Evolutionary conservation across 2,329 filamentous ascomycete genomes (phyloP), one percentile per base, ranked within the genome.

Genomic region (Penicillium vulpinum): DNA sequence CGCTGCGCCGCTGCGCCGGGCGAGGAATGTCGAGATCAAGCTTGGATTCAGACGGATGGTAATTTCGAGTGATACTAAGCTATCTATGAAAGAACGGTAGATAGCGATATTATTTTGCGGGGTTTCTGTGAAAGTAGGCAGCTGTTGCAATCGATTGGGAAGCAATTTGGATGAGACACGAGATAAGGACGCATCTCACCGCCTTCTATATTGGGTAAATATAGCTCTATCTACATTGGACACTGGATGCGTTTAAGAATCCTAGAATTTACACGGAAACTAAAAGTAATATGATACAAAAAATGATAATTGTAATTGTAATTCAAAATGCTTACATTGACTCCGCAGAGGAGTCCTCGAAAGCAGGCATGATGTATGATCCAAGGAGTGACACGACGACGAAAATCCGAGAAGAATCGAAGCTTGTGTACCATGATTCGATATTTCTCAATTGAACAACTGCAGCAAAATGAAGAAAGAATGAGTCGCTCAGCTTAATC

Each of bases 401-500:
- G 36, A 40, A 56, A 40, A 54, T 52, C 47, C n/a, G 31, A 63
- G 53, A 57, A 51, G 6, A 54, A 51, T 28, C 36, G 31, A 56
- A 24, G 22, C 45, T 31, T 22, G 11, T 48, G 41, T 48, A 61
- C 51, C 48, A 59, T 49, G 55, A 41, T 54, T n/a, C 16, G 22
- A 31, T 28, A 29, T 28, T 28, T 40, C 54, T 52, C 50, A 54
- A 40, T 41, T 44, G 51, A 36, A 38, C 56, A 33, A 55, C 40
- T 44, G 46, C 55, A 53, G 51, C 10, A 15, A n/a, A n/a, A 51
- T 36, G 13, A 53, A n/a, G 31, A 45, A 50, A 26, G 47, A 61
- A 54, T 49, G 45, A 57, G 48, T 49, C 62, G 62, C 62, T 66
- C 39, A 55, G 63, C 62, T 58, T 59, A 56, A 56, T 51, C 18